phyloP scores from a whole-genome alignment of 1,284 basidiomycete species.

The Ustilago loliicola region DNA sequence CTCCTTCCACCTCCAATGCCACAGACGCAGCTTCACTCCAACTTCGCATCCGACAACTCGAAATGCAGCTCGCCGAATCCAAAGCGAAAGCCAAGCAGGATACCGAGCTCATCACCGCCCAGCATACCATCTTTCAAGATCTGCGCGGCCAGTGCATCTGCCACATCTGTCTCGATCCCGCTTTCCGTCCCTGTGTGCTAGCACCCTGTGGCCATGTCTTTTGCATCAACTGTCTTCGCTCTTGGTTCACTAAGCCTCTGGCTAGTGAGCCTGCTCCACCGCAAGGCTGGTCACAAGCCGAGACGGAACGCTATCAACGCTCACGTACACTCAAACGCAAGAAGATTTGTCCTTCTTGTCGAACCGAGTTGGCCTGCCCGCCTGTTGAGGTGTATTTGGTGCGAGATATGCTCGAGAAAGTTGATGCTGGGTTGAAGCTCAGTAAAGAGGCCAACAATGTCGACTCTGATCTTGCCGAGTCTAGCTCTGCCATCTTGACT shows the following conservation, averaged over 20 bases:
- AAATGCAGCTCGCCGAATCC: conserved; percentile 40
- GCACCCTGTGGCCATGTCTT: conserved; percentile 67
- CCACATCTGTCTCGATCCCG: conserved; percentile 59
- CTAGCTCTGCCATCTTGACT: conserved; percentile 32
- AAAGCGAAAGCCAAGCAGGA: conserved; percentile 25
- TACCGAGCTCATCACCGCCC: conserved; percentile 30
- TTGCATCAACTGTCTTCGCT: conserved; percentile 63
- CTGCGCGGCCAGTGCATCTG: conserved; percentile 54
- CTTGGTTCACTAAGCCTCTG: conserved; percentile 62
- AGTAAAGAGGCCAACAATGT: conserved; percentile 19
- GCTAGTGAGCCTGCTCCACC: conserved; percentile 41
- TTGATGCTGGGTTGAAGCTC: conserved; percentile 38
- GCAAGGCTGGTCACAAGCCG: conserved; percentile 12
- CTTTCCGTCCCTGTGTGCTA: conserved; percentile 60
- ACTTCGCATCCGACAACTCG: conserved; percentile 38
- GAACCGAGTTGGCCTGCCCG: conserved; percentile 54
- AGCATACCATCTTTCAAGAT: conserved; percentile 40
- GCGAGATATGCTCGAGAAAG: conserved; percentile 58
- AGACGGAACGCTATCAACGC: conserved; percentile 22
- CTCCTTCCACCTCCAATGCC: conserved; percentile 6
- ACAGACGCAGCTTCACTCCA: conserved; percentile 32
- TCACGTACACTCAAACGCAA: conserved; percentile 52
- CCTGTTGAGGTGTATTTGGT: conserved; percentile 64
- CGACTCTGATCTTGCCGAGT: conserved; percentile 31
- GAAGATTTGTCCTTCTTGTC: conserved; percentile 67